Conservation (phyloP, 23 red algal species). For the Porphyridium purpureum region DNA sequence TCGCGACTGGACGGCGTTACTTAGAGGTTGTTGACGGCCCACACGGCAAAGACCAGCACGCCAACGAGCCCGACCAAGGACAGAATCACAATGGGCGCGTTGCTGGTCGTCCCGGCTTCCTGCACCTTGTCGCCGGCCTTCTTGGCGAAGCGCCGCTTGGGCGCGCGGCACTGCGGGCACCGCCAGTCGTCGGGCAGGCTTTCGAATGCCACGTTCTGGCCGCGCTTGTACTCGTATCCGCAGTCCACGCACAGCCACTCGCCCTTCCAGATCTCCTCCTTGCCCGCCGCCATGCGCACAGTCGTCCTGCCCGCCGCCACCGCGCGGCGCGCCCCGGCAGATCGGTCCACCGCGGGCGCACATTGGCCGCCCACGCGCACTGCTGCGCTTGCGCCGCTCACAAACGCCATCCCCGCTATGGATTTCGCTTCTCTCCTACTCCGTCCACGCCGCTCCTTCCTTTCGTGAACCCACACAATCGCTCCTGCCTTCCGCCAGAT, state of each 20-base stretch:
- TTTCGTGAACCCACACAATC: too few species aligned
- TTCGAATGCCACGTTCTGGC: conserved; percentile 49
- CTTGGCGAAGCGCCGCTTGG: conserved; percentile 75
- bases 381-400: too few species aligned
- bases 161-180: conserved; percentile 88
- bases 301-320: too few species aligned
- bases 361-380: too few species aligned
- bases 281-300: too few species aligned
- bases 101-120: conserved; percentile 29
- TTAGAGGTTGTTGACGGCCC: conserved; percentile 51
- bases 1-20: too few species aligned
- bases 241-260: conserved; percentile 90
- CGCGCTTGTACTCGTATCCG: conserved; percentile 64
- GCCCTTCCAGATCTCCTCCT: conserved; percentile 36
- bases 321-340: too few species aligned
- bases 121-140: conserved; percentile 71
- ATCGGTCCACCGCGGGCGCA: too few species aligned
- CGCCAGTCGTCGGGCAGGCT: conserved; percentile 58
- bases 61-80: conserved; percentile 30
- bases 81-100: conserved; percentile 52
- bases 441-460: too few species aligned
- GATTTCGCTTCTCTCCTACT: too few species aligned
- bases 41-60: conserved; percentile 49
- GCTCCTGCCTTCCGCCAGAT: too few species aligned
- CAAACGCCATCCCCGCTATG: too few species aligned